Evolutionary conservation across 257 asterid genomes (phyloP), one percentile per base, ranked within the genome.

Genomic region (Prunella vulgaris): DNA sequence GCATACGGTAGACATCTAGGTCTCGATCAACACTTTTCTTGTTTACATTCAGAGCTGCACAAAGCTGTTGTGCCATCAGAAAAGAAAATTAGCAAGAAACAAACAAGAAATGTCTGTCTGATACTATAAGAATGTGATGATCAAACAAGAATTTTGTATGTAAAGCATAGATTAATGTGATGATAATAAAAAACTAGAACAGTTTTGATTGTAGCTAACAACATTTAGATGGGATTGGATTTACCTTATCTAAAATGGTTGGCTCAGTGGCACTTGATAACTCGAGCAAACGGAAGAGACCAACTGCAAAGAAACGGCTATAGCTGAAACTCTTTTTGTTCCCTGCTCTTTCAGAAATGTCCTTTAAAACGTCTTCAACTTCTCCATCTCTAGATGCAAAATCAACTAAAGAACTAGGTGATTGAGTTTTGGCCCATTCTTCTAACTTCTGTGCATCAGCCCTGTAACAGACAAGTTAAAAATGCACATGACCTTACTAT

Each of bases 21-120:
- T 94, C 99, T n/a, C 97, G 87, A 56, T 94, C 99, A 53, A 91
- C 95, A 56, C 91, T 89, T 85, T 80, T 92, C 87, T 94, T 94
- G 77, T 94, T 75, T 49, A 89, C 78, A 76, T 91, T 94, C 66
- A 94, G 80, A 38, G 97, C 96, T 63, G 84, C 83, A 58, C 99
- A 94, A 46, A 94, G 97, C 99, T 94, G 89, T 74, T n/a, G 53
- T 46, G 9, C 21, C 53, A 15, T 42, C 20, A 57, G 24, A 68
- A 44, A 57, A 57, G n/a, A 21, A 28, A 40, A 57, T 79, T 77
- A 77, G 61, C 67, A 54, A 53, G 20, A 9, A 12, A 42, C 49
- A 14, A 42, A 42, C 17, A 42, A 40, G 49, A 46, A 40, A 53
- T 20, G 49, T 38, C 49, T 7, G 27, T 40, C 25, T 22, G 32